phyloP scores from a whole-genome alignment of 257 asterid genomes.

The Ballota nigra region DNA sequence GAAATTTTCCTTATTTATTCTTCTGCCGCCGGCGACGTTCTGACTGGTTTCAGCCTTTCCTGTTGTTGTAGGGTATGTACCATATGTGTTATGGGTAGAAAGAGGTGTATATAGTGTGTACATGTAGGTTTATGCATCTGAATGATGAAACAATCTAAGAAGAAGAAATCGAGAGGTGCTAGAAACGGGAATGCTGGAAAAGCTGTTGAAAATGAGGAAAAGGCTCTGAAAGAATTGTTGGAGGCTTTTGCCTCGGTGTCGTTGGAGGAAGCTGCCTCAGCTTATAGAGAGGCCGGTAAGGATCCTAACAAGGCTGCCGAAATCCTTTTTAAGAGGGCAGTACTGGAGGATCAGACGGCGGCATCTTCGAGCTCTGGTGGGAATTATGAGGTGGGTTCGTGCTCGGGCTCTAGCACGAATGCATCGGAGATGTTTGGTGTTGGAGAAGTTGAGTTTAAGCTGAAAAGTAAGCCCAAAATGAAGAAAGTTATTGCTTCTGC shows the following conservation, averaged over 20 bases:
- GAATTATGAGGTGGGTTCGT: conserved; percentile 47
- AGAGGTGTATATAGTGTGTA: conserved; percentile 14
- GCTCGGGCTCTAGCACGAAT: conserved; percentile 62
- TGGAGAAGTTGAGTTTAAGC: conserved; percentile 36
- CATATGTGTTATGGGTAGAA: background rate
- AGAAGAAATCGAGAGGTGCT: conserved; percentile 53
- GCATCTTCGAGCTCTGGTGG: conserved; percentile 65
- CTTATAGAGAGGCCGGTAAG: conserved; percentile 47
- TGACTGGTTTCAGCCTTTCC: background rate
- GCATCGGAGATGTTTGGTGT: conserved; percentile 42
- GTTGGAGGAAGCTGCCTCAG: conserved; percentile 49
- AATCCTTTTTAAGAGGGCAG: conserved; percentile 32
- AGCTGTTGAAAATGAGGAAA: conserved; percentile 23
- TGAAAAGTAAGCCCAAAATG: conserved; percentile 41
- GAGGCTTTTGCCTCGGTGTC: conserved; percentile 52
- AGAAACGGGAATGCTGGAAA: conserved; percentile 25
- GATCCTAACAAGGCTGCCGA: conserved; percentile 50
- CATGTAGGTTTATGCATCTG: background rate
- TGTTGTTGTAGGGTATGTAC: conserved; percentile 2
- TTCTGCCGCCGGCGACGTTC: background rate
- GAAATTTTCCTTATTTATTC: background rate
- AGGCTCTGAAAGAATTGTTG: conserved; percentile 33
- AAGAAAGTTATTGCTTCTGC: conserved; percentile 75
- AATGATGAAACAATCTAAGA: conserved; percentile 57
- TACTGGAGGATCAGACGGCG: conserved; percentile 67